phyloP scores from a whole-genome alignment of 2,329 filamentous ascomycete species.

The Rachicladosporium sp. region DNA sequence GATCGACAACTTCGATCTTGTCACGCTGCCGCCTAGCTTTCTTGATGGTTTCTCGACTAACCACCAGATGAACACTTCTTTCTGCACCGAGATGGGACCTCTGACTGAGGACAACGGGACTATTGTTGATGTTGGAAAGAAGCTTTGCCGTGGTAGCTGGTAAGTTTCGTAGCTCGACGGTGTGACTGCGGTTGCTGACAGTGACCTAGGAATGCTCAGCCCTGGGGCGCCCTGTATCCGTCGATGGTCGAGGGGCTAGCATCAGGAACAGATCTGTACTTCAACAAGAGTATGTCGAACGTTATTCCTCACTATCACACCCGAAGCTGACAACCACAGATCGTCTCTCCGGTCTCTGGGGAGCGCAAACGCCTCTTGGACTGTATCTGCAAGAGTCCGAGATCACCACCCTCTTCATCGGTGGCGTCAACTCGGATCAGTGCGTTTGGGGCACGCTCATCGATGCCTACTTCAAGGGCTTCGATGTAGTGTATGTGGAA shows the following conservation, averaged over 20 bases:
- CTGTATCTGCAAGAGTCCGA: constrained; percentile 21
- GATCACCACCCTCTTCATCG: constrained; percentile 23
- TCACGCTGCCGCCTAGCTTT: constrained; percentile 20
- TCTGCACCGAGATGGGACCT: too few species aligned
- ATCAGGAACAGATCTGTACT: constrained; percentile 18
- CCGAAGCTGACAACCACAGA: constrained; percentile 8
- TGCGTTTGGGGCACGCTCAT: constrained; percentile 22
- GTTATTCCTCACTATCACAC: too few species aligned
- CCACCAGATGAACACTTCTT: too few species aligned
- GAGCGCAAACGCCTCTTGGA: constrained; percentile 21
- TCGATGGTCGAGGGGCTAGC: constrained; percentile 17
- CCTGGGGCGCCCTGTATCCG: constrained; percentile 5
- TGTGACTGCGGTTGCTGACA: too few species aligned
- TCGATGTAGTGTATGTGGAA: constrained; percentile 21
- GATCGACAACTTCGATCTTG: constrained; percentile 18
- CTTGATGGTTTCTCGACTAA: neutral
- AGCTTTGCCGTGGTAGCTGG: too few species aligned
- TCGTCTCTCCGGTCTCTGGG: constrained; percentile 21
- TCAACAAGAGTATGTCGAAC: constrained; percentile 15
- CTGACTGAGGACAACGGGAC: too few species aligned
- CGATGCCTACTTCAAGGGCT: constrained; percentile 24
- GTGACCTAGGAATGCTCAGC: too few species aligned
- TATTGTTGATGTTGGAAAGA: too few species aligned
- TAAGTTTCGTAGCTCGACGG: too few species aligned
- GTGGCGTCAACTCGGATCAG: constrained; percentile 23